A percentile compares a stretch with the other conserved stretches of the same genome.
Conservation (phyloP, 768 basidiomycete species). For the Mycena crocata region DNA sequence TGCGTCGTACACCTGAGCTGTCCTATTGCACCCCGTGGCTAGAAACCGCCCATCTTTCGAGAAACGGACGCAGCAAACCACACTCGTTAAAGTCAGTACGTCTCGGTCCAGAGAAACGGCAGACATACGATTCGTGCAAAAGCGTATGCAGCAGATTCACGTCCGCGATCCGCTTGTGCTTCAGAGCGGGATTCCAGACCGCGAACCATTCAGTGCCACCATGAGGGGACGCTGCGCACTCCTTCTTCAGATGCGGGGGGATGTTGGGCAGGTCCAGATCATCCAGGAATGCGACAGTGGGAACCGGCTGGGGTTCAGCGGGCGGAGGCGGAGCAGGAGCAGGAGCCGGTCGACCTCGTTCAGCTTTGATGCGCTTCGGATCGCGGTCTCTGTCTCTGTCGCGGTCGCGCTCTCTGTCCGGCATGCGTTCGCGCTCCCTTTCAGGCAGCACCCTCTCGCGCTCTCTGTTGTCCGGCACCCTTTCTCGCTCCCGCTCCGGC, state of each 20-base stretch:
- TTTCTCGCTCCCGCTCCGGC: constrained; percentile 54
- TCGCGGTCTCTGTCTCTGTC: constrained; percentile 55
- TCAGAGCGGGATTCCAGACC: constrained; percentile 68
- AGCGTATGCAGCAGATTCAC: constrained; percentile 76
- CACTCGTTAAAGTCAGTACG: constrained; percentile 15
- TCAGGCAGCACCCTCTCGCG: constrained; percentile 60
- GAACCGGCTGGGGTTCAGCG: constrained; percentile 45
- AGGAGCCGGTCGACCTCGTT: constrained; percentile 44
- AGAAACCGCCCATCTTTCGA: constrained; percentile 83
- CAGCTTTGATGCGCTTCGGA: constrained; percentile 60
- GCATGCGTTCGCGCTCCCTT: constrained; percentile 47
- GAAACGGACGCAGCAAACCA: constrained; percentile 79
- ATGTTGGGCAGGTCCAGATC: constrained; percentile 52
- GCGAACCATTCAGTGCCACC: constrained; percentile 78
- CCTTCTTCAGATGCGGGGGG: constrained; percentile 59
- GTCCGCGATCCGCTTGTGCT: constrained; percentile 71
- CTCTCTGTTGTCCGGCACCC: too few species aligned
- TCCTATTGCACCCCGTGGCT: constrained; percentile 85
- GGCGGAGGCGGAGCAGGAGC: constrained; percentile 45
- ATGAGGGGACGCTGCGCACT: constrained; percentile 38
- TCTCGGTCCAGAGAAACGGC: background rate
- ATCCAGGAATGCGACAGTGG: constrained; percentile 41
- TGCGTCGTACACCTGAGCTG: constrained; percentile 86
- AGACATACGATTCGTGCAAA: constrained; percentile 73
- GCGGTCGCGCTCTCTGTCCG: constrained; percentile 45